Evolutionary conservation across 257 asterid species (phyloP), one percentile per base, ranked within the genome.

Genomic region (Solanum ossicruentum): DNA sequence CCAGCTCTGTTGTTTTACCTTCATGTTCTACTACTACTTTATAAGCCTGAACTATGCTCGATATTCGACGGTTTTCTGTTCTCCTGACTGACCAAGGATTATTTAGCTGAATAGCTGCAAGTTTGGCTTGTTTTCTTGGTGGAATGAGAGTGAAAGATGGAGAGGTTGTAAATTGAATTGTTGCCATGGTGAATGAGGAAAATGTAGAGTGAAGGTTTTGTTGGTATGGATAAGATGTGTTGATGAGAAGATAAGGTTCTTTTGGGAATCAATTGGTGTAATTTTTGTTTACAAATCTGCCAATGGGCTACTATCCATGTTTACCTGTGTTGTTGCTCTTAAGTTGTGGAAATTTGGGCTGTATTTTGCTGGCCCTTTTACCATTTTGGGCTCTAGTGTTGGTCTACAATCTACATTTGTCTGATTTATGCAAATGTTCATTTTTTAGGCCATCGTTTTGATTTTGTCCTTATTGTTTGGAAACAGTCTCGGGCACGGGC

Each of bases 21-120:
- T 83, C 88, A 78, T 96, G 97, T 73, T 96, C 98, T 85, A 96
- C 79, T 49, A 89, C 51, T 13, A 96, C 98, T 85, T 91, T 94
- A 93, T 90, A 93, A 60, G 98, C 90, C 54, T 61, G 56, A 84
- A 83, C 83, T 75, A 87, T 7, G 89, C 83, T 13, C 39, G 87
- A 54, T n/a, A 84, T 61, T 21, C 41, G 83, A 26, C 71, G 61
- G 61, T 56, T 86, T 16, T 73, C 20, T 36, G 60, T 67, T 12
- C 57, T 47, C 54, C 83, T 82, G 20, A 20, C 4, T 39, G 79
- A 23, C 82, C 58, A 21, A 60, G 86, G 85, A 39, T 43, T 55
- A 61, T 60, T 57, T 61, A 82, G 81, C 15, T 85, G 82, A 51
- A 83, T 36, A 18, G 88, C 39, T 45, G 90, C 82, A 69, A 85